Conservation (phyloP, 2,329 filamentous ascomycete species). For the Hymenoscyphus albidus region DNA sequence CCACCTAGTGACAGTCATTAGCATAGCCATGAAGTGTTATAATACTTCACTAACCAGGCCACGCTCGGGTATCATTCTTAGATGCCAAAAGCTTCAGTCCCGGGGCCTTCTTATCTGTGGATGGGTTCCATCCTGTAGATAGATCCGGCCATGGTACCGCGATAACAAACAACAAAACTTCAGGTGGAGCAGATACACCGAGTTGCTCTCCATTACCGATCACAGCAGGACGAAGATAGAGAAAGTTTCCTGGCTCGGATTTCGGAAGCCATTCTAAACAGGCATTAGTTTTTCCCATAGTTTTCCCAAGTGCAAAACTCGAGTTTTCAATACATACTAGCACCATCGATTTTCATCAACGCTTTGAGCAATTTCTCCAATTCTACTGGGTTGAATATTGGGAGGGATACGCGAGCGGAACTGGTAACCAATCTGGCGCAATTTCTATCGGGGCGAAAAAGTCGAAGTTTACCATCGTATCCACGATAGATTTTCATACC, state of each 20-base stretch:
- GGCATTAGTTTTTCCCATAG: neutral
- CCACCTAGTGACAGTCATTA: constrained; percentile 51
- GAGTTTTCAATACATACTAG: constrained; percentile 30
- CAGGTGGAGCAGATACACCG: constrained; percentile 71
- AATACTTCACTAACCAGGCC: constrained; percentile 49
- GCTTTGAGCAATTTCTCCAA: constrained; percentile 69
- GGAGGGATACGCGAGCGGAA: constrained; percentile 66
- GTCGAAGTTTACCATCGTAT: constrained; percentile 56
- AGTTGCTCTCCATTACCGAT: constrained; percentile 79
- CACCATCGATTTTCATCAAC: constrained; percentile 68
- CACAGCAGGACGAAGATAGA: constrained; percentile 83
- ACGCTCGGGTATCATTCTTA: constrained; percentile 78
- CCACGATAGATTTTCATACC: constrained; percentile 74
- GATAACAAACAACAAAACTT: constrained; percentile 85
- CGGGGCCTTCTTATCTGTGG: constrained; percentile 34
- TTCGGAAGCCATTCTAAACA: constrained; percentile 68
- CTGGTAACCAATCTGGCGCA: constrained; percentile 48
- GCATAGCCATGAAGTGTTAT: too few species aligned
- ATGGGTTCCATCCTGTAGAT: constrained; percentile 21
- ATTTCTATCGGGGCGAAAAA: constrained; percentile 59
- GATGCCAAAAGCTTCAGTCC: constrained; percentile 75
- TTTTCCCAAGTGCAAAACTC: neutral
- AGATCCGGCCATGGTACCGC: constrained; percentile 51
- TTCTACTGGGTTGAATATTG: constrained; percentile 66
- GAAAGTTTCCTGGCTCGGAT: constrained; percentile 62